phyloP scores from a whole-genome alignment of 2,329 filamentous ascomycete species.

The Colletotrichum limetticola region DNA sequence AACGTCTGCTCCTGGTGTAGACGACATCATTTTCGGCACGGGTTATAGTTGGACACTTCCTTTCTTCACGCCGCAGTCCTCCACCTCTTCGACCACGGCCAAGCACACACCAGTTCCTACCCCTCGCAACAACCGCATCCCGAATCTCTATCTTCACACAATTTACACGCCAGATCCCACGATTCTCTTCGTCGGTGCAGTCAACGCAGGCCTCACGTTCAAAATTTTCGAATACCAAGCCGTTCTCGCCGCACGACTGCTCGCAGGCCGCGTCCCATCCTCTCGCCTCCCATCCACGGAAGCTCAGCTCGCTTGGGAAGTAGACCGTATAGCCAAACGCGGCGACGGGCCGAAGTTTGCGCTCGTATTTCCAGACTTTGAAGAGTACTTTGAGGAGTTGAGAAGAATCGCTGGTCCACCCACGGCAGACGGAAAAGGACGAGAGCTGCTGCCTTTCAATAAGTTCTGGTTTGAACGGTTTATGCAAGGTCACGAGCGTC shows the following conservation, averaged over 20 bases:
- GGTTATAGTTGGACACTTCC: conserved; percentile 74
- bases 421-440: conserved; percentile 51
- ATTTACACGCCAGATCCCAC: conserved; percentile 65
- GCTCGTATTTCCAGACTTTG: conserved; percentile 69
- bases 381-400: conserved; percentile 71
- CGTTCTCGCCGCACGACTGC: conserved; percentile 67
- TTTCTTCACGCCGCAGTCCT: conserved; percentile 65
- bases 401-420: conserved; percentile 60
- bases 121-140: conserved; percentile 64
- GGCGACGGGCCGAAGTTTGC: conserved; percentile 69
- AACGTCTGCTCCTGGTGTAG: conserved; percentile 60
- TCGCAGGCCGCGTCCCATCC: conserved; percentile 58
- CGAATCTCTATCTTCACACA: conserved; percentile 66
- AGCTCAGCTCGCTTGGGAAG: conserved; percentile 67
- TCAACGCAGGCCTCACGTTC: conserved; percentile 69
- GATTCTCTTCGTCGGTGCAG: conserved; percentile 68
- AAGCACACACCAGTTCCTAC: neutral
- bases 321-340: conserved; percentile 59
- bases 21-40: conserved; percentile 75
- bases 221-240: conserved; percentile 77
- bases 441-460: conserved; percentile 56
- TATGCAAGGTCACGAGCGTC: conserved; percentile 62
- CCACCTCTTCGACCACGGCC: conserved; percentile 38
- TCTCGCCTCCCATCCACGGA: conserved; percentile 57
- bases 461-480: conserved; percentile 61